A percentile compares a stretch with the other conserved stretches of the same genome.
Evolutionary conservation across 2,329 filamentous ascomycete genomes (phyloP).

Genomic region (Cucurbitaria berberidis): DNA sequence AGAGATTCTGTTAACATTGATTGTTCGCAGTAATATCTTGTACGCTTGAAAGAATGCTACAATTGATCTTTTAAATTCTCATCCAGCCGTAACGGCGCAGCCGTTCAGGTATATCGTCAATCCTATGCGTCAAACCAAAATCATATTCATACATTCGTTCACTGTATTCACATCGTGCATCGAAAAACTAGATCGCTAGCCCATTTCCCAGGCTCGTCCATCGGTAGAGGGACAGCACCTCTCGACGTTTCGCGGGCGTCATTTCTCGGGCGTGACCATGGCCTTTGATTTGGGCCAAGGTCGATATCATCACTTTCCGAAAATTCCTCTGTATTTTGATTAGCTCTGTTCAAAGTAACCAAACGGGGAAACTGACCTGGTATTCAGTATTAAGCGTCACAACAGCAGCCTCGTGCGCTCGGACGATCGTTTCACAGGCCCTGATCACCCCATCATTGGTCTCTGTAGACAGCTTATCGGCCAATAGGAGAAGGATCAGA

Average conservation of each 20-base stretch:
- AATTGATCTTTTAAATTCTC: background rate
- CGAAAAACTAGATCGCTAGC: slow-evolving; percentile 37
- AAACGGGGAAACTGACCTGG: slow-evolving; percentile 63
- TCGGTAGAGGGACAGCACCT: slow-evolving; percentile 60
- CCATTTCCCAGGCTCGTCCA: slow-evolving; percentile 56
- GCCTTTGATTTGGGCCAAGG: slow-evolving; percentile 47
- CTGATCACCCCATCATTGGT: slow-evolving; percentile 82
- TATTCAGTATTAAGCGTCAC: slow-evolving; percentile 96
- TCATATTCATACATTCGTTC: background rate
- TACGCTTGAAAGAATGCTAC: background rate
- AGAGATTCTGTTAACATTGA: background rate
- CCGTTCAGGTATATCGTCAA: background rate
- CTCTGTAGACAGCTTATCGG: slow-evolving; percentile 85
- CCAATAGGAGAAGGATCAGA: slow-evolving; percentile 83
- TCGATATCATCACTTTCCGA: slow-evolving; percentile 59
- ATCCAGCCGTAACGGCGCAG: background rate
- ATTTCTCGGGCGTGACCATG: slow-evolving; percentile 45
- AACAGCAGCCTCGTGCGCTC: slow-evolving; percentile 92
- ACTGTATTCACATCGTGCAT: background rate
- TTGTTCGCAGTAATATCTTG: background rate
- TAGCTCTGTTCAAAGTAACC: background rate
- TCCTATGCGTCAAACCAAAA: background rate
- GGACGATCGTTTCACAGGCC: slow-evolving; percentile 90
- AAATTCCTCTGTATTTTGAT: slow-evolving; percentile 57
- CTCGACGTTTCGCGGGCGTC: slow-evolving; percentile 51